These are phyloP conservation scores for Chalciporus chontae DNA, from an alignment of 768 basidiomycete genomes.

Conservation along the genomic window DNA sequence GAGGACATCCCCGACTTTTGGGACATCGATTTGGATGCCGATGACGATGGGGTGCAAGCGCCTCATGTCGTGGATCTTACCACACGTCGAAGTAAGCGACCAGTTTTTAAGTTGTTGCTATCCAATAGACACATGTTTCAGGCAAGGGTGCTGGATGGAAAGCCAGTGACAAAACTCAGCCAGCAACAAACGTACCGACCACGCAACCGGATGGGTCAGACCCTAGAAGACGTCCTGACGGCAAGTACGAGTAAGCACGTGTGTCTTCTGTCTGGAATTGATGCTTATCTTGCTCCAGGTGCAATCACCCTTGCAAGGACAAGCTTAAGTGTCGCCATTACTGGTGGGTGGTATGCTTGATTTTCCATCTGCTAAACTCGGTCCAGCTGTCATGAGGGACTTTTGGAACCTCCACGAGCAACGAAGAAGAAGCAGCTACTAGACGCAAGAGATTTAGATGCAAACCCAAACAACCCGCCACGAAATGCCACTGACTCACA, in stretches of 20 bases:
- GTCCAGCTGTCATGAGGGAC: constrained; percentile 71
- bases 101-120: not conserved
- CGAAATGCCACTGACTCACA: constrained; percentile 5
- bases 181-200: not conserved
- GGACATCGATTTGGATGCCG: constrained; percentile 38
- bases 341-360: constrained; percentile 42
- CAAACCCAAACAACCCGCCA: not conserved
- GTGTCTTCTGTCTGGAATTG: not conserved
- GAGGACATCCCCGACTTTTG: constrained; percentile 72
- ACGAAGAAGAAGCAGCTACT: constrained; percentile 29
- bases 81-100: constrained; percentile 22
- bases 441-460: constrained; percentile 20
- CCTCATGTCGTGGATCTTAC: constrained; percentile 34
- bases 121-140: not conserved
- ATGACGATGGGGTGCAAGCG: constrained; percentile 22
- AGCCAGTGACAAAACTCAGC: not conserved
- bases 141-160: not conserved
- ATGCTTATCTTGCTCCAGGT: constrained; percentile 39
- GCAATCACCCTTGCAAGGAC: constrained; percentile 79
- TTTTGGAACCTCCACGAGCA: constrained; percentile 46
- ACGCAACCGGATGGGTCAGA: constrained; percentile 7
- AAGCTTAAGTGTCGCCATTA: constrained; percentile 72
- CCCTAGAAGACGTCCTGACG: constrained; percentile 52
- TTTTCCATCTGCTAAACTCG: constrained; percentile 7
- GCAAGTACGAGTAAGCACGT: constrained; percentile 53